Conservation (phyloP, 179 eudicot species). For the Heliamphora ciliata region DNA sequence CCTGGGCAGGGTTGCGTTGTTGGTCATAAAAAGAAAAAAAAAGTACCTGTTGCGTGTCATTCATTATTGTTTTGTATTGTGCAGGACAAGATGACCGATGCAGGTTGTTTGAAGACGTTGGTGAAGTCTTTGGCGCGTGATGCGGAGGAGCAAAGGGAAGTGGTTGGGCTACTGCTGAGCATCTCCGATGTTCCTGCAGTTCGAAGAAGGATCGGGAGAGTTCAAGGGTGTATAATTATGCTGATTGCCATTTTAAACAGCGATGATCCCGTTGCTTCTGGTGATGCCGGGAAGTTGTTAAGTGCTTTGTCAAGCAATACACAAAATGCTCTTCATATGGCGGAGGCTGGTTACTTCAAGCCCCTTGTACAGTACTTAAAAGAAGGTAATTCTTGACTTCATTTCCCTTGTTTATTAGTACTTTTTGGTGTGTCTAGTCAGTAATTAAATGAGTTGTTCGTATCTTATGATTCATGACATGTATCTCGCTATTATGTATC, state of each 20-base stretch:
- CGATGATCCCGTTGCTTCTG: conserved; percentile 51
- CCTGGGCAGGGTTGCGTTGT: too few relatives aligned
- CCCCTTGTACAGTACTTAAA: conserved; percentile 70
- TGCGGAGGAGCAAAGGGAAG: conserved; percentile 63
- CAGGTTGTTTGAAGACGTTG: conserved; percentile 38
- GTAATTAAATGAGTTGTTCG: too few relatives aligned
- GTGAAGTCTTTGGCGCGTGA: conserved; percentile 72
- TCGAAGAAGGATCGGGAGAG: conserved; percentile 63
- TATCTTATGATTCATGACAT: too few relatives aligned
- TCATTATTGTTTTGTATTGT: conserved; percentile 6
- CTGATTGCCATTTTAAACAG: conserved; percentile 67
- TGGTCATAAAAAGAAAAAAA: too few relatives aligned
- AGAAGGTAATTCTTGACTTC: conserved; percentile 43
- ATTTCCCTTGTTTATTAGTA: not conserved
- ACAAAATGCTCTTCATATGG: conserved; percentile 95
- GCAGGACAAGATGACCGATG: conserved; percentile 78
- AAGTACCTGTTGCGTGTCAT: not conserved
- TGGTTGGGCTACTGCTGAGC: conserved; percentile 57
- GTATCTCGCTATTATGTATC: too few relatives aligned
- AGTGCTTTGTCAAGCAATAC: conserved; percentile 56
- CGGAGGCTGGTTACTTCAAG: conserved; percentile 85
- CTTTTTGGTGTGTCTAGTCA: not conserved
- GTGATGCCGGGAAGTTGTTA: conserved; percentile 59
- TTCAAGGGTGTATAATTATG: conserved; percentile 82
- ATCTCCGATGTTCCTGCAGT: conserved; percentile 47